These are phyloP conservation scores for Citrus mangshanensis DNA, from an alignment of 345 rosid genomes.

Conservation along the genomic window DNA sequence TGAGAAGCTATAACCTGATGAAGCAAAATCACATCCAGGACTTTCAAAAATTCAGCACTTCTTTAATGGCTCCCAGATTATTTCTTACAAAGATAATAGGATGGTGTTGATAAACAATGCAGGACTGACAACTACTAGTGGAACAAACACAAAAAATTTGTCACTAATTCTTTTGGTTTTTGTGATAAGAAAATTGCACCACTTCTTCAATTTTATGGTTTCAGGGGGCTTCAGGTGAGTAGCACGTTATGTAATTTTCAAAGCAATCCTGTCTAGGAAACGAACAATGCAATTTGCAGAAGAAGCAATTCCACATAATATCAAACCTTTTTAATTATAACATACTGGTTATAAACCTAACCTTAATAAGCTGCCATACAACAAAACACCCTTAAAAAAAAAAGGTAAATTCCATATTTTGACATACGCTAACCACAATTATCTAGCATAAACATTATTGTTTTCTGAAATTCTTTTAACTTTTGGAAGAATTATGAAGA, in stretches of 20 bases:
- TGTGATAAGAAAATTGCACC: not conserved
- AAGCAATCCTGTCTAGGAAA: not conserved
- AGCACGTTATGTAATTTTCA: not conserved
- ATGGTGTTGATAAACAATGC: too few species aligned
- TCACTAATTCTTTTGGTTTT: too few species aligned
- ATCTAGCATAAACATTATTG: not conserved
- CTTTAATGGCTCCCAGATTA: not conserved
- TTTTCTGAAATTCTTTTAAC: too few species aligned
- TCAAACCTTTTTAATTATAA: not conserved
- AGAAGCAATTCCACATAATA: not conserved
- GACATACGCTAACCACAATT: not conserved
- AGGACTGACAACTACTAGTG: too few species aligned
- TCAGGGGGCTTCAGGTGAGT: not conserved
- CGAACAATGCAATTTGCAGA: not conserved
- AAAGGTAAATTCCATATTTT: not conserved
- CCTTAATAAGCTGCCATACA: not conserved
- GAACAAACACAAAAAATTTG: too few species aligned
- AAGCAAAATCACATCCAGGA: not conserved
- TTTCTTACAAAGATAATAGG: not conserved
- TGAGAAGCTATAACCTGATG: not conserved
- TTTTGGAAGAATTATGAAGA: not conserved
- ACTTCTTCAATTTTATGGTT: not conserved
- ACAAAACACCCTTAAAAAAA: not conserved
- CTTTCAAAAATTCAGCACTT: not conserved
- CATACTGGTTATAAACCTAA: not conserved